Base-by-base conservation (phyloP, 2,329 filamentous ascomycete genomes). In the Verticillium tricorpus region DNA sequence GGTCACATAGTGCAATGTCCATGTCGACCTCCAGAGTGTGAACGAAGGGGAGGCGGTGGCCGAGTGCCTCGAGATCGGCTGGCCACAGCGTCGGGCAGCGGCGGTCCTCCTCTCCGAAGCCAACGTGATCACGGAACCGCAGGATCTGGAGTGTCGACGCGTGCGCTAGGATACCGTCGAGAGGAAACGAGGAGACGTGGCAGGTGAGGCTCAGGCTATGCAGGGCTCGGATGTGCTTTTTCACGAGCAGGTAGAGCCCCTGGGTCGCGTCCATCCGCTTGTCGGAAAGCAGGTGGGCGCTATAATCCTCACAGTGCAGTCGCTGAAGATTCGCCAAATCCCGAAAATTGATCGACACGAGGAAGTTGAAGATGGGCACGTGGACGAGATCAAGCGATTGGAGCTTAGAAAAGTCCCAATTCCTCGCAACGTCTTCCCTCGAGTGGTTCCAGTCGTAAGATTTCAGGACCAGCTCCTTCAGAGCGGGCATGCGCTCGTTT, bases 371-470 rank as follows among this genome's bases (percentile, higher is more conserved):
- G 14, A 79, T 65, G 1, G 81, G 80, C 5, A 82, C 77, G 31
- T 77, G 77, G 31, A 78, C 65, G 37, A 82, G 71, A 34, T 75
- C 69, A 8, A 83, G 72, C 2, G 70, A 73, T 25, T 71, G 68
- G 32, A 83, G 72, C n/a, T 64, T 65, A 5, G 78, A 77, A 63
- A 83, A 77, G 66, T 82, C 74, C 80, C 80, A 83, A 61, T 82
- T 78, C 19, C 63, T 65, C 1, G 61, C 65, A 5, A 80, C 78
- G 4, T 75, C 74, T 2, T 73, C 69, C 0, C 66, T 57, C 1
- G 69, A 69, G 64, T 83, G 81, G 11, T 74, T 70, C 81, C 81
- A 83, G 69, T 82, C 77, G 64, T 84, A 83, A 1, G 78, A 81
- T 57, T 74, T 75, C 40, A 84, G 69, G 1, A 67, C 69, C 3